A percentile compares a stretch with the other conserved stretches of the same genome.
Conservation (phyloP, 2,329 filamentous ascomycete genomes). For the Alternaria dauci region DNA sequence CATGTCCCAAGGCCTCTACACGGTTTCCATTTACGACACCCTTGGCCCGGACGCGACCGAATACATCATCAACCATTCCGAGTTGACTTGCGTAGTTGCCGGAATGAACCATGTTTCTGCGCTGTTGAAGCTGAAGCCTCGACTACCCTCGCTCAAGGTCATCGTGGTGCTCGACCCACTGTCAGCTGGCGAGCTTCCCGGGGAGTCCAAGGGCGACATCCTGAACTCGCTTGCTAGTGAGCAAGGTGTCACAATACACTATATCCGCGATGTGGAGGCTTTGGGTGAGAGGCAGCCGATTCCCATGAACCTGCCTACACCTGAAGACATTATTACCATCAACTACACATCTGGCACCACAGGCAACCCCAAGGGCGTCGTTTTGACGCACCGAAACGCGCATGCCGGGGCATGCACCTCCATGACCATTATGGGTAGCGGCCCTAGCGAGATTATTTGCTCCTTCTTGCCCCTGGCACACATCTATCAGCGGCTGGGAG, state of each 20-base stretch:
- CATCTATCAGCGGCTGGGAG: conserved; percentile 87
- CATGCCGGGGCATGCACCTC: conserved; percentile 74
- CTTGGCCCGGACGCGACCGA: conserved; percentile 90
- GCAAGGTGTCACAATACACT: conserved; percentile 79
- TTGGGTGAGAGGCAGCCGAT: conserved; percentile 76
- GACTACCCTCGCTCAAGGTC: conserved; percentile 81
- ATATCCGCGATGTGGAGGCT: conserved; percentile 81
- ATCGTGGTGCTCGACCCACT: conserved; percentile 88
- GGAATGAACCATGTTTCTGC: conserved; percentile 82
- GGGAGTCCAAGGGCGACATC: conserved; percentile 80
- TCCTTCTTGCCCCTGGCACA: conserved; percentile 95
- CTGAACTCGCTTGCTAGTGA: conserved; percentile 78
- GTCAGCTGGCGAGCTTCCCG: conserved; percentile 77
- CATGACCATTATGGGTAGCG: conserved; percentile 62
- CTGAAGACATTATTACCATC: conserved; percentile 84
- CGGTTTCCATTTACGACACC: conserved; percentile 95
- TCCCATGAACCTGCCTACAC: conserved; percentile 73
- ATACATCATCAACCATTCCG: conserved; percentile 93
- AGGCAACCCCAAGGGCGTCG: conserved; percentile 81
- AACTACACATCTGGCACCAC: conserved; percentile 92
- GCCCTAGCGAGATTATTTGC: conserved; percentile 70
- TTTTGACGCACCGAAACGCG: conserved; percentile 82
- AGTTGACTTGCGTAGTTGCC: conserved; percentile 76
- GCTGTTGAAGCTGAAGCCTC: conserved; percentile 80
- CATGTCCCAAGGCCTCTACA: conserved; percentile 86